Evolutionary conservation across 2,329 filamentous ascomycete genomes (phyloP).

Genomic region (Apiospora phragmitis): DNA sequence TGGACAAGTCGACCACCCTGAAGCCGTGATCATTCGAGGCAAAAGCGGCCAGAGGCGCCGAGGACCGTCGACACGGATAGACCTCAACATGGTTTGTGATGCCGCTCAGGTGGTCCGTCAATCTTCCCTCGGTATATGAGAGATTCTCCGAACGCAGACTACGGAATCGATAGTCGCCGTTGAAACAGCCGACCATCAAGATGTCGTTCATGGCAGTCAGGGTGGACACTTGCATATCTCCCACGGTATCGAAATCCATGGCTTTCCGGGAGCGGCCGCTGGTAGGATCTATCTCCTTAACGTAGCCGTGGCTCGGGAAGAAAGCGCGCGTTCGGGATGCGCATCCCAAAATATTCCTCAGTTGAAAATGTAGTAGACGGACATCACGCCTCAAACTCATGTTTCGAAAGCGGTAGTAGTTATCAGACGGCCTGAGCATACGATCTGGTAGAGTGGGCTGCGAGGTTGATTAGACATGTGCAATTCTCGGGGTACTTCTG

Average conservation of each 20-base stretch:
- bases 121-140: slow-evolving; percentile 43
- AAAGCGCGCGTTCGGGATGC: slow-evolving; percentile 56
- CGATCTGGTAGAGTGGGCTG: slow-evolving; percentile 29
- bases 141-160: slow-evolving; percentile 42
- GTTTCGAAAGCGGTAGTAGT: slow-evolving; percentile 58
- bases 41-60: slow-evolving; percentile 56
- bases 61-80: slow-evolving; percentile 52
- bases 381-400: slow-evolving; percentile 57
- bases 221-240: slow-evolving; percentile 48
- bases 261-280: slow-evolving; percentile 45
- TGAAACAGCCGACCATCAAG: slow-evolving; percentile 61
- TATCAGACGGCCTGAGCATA: slow-evolving; percentile 41
- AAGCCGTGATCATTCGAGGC: slow-evolving; percentile 63
- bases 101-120: slow-evolving; percentile 49
- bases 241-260: slow-evolving; percentile 43
- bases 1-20: slow-evolving; percentile 58
- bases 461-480: background rate
- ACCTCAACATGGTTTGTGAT: slow-evolving; percentile 68
- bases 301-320: slow-evolving; percentile 52
- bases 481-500: background rate
- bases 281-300: slow-evolving; percentile 54
- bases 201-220: slow-evolving; percentile 53
- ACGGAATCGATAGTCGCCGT: slow-evolving; percentile 55
- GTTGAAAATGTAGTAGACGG: slow-evolving; percentile 64
- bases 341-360: slow-evolving; percentile 62